Conservation (phyloP, 768 basidiomycete species). For the Ramaria rubella region DNA sequence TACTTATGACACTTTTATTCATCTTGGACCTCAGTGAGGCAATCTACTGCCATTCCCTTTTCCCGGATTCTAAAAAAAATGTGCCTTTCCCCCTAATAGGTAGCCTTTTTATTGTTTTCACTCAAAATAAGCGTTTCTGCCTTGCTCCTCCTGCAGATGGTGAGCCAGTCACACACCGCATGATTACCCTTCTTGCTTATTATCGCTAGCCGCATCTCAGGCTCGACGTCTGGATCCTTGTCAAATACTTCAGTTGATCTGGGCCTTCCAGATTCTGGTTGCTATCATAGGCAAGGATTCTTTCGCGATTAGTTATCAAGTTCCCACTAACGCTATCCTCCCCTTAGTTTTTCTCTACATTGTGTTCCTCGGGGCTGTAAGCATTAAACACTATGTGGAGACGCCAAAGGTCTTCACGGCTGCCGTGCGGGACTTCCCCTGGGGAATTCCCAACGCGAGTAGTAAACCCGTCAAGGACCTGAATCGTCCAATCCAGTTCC, state of each 20-base stretch:
- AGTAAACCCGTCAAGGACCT: neutral
- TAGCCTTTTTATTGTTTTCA: neutral
- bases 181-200: neutral
- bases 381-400: neutral
- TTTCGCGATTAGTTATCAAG: neutral
- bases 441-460: neutral
- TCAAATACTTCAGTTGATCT: neutral
- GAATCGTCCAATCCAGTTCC: neutral
- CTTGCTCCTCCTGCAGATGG: neutral
- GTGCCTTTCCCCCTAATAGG: neutral
- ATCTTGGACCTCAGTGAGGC: neutral
- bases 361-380: neutral
- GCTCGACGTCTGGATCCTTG: neutral
- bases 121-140: neutral
- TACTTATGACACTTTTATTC: neutral
- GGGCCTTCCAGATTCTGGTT: neutral
- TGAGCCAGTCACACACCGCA: neutral
- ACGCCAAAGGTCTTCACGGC: neutral
- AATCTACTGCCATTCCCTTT: neutral
- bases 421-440: constrained; percentile 3
- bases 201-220: neutral
- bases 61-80: neutral
- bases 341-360: neutral
- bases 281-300: neutral
- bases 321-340: neutral